Base-by-base conservation (phyloP, 139 green algal species). In the Coelastrella sp. region DNA sequence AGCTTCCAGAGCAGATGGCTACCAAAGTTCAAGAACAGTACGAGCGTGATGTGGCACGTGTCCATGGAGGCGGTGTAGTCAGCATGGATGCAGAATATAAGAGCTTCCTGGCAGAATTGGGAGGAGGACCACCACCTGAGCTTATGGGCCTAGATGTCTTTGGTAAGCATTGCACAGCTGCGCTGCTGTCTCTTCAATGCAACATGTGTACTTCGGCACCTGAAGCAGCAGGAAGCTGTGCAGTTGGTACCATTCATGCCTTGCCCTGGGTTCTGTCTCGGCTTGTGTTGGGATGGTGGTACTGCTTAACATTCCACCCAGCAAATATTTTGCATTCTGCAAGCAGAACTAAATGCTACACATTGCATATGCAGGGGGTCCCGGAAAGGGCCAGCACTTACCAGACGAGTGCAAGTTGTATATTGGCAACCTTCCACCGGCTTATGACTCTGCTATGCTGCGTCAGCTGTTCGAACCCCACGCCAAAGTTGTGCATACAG, bases 81-180 rank as follows among this genome's bases (percentile, higher is more conserved):
- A 63, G 40, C 57, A 85, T 95, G 88, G 96, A 99, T 60, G 89
- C 93, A 32, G 97, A 99, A 89, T 99, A 99, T 92, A 93, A 96
- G 85, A 91, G 86, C 15, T 99, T 99, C 84, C 72, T 99, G 81
- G 87, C 88, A 4, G 91, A 97, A 89, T 90, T 99, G 35, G 94
- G 97, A 2, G 94, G 92, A 1, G 89, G 57, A 60, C 83, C 83
- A 15, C 90, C 89, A 8, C 81, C 85, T 0, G 89, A 88, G 84
- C 83, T 92, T 30, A 92, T 92, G 85, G 89, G 86, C 45, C 68
- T 66, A 34, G 32, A 85, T n/a, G 50, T 25, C n/a, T 32, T 23
- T 6, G 76, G 59, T 62, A 57, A 32, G 74, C 4, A 30, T 17
- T 17, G 19, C 48, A 57, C 13, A 15, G 48, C 48, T 15, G 17